phyloP scores from a whole-genome alignment of 768 basidiomycete genomes.

The Dentipellis sp. region DNA sequence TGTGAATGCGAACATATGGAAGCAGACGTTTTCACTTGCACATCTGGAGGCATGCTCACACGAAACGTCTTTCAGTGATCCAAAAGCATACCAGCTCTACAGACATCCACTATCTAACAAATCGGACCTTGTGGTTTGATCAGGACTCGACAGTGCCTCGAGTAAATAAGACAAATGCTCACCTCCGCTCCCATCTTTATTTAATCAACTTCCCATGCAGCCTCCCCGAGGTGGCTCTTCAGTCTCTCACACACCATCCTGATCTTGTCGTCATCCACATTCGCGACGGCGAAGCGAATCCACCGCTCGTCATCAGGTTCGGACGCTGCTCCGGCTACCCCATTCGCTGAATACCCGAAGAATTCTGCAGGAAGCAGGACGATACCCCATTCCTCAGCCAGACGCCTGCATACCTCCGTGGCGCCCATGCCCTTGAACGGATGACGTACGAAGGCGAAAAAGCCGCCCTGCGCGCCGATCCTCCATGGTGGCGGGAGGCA shows the following conservation, averaged over 20 bases:
- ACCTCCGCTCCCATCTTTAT: no score
- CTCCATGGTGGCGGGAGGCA: conserved; percentile 46
- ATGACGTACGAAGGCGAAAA: conserved; percentile 70
- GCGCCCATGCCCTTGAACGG: conserved; percentile 43
- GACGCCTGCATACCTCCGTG: conserved; percentile 42
- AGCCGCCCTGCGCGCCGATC: conserved; percentile 60
- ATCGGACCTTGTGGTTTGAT: no score
- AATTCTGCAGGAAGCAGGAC: conserved; percentile 58
- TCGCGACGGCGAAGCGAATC: conserved; percentile 77
- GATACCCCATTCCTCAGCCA: conserved; percentile 57
- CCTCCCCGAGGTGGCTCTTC: conserved; percentile 26
- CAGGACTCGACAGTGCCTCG: no score
- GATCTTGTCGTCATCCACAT: conserved; percentile 59
- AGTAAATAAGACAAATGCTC: no score
- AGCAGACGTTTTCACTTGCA: no score
- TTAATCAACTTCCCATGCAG: conserved; percentile 28
- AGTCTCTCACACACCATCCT: conserved; percentile 43
- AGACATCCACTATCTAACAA: no score
- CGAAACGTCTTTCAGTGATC: no score
- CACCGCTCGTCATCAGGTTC: conserved; percentile 41
- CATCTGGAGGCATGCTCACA: no score
- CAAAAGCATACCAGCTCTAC: no score
- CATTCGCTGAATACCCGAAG: conserved; percentile 29
- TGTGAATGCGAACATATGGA: no score
- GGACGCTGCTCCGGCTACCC: conserved; percentile 14